These are phyloP conservation scores for Dianthus caryophyllus DNA, from an alignment of 148 eudicot species.

Conservation along the genomic window DNA sequence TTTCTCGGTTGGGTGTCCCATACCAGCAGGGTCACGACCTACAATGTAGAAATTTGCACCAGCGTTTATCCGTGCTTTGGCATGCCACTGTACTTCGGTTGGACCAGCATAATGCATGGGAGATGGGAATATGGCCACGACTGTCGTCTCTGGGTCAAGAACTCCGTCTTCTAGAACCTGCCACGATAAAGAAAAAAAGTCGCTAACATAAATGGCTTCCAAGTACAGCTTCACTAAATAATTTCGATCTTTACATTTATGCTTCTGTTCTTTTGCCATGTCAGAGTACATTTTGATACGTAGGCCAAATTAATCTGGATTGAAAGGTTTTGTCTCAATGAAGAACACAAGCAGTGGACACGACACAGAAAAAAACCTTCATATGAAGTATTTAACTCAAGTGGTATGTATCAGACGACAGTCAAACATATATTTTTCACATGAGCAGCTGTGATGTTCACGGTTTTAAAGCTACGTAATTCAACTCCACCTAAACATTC, in stretches of 20 bases:
- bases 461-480: no score
- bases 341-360: no score
- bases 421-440: not conserved
- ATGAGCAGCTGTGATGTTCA: not conserved
- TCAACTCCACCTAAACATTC: no score
- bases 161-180: conserved; percentile 85
- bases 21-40: conserved; percentile 92
- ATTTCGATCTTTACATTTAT: not conserved
- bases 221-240: not conserved
- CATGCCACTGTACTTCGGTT: conserved; percentile 95
- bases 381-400: not conserved
- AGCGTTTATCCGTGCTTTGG: conserved; percentile 85
- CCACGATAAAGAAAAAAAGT: not conserved
- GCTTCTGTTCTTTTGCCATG: not conserved
- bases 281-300: no score
- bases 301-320: no score
- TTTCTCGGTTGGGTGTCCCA: conserved; percentile 79
- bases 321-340: no score
- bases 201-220: not conserved
- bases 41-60: conserved; percentile 90
- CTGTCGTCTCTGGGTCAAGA: conserved; percentile 77
- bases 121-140: conserved; percentile 86
- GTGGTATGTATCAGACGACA: not conserved
- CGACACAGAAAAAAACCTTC: no score
- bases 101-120: conserved; percentile 96